Evolutionary conservation across 768 basidiomycete genomes (phyloP).

Genomic region (Lactarius deliciosus): DNA sequence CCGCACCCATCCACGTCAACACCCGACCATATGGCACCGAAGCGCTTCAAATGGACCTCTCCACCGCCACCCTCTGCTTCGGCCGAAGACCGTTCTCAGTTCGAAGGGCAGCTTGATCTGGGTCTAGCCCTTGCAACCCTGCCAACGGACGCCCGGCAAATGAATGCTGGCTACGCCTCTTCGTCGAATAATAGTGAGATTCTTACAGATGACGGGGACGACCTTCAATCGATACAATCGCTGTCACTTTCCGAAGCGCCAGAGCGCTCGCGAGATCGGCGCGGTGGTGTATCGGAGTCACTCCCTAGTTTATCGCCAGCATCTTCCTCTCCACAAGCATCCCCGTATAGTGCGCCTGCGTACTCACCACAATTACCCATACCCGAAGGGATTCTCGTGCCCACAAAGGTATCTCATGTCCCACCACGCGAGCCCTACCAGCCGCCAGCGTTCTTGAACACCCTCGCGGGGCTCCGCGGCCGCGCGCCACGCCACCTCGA

Average conservation of each 20-base stretch:
- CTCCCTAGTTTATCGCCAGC: constrained; percentile 22
- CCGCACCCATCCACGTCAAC: constrained; percentile 29
- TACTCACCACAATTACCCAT: constrained; percentile 5
- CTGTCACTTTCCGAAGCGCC: constrained; percentile 34
- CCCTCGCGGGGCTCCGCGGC: constrained; percentile 10
- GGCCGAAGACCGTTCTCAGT: constrained; percentile 60
- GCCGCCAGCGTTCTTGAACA: neutral
- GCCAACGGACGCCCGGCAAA: constrained; percentile 58
- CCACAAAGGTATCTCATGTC: neutral
- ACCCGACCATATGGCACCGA: constrained; percentile 73
- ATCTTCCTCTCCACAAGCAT: constrained; percentile 10
- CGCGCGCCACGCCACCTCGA: constrained; percentile 25
- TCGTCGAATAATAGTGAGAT: constrained; percentile 65
- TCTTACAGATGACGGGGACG: constrained; percentile 72
- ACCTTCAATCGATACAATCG: constrained; percentile 66
- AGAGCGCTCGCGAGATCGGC: neutral
- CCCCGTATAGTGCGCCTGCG: neutral
- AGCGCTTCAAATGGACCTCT: constrained; percentile 79
- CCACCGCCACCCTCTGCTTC: constrained; percentile 80
- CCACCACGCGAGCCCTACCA: constrained; percentile 3
- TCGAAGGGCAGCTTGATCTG: constrained; percentile 65
- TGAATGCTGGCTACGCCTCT: constrained; percentile 45
- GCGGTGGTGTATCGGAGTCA: constrained; percentile 18
- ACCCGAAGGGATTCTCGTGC: neutral
- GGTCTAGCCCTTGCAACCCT: constrained; percentile 69